A percentile compares a stretch with the other conserved stretches of the same genome.
phyloP scores from a whole-genome alignment of 352 stramenopile species.

The Phytophthora podocarpi region DNA sequence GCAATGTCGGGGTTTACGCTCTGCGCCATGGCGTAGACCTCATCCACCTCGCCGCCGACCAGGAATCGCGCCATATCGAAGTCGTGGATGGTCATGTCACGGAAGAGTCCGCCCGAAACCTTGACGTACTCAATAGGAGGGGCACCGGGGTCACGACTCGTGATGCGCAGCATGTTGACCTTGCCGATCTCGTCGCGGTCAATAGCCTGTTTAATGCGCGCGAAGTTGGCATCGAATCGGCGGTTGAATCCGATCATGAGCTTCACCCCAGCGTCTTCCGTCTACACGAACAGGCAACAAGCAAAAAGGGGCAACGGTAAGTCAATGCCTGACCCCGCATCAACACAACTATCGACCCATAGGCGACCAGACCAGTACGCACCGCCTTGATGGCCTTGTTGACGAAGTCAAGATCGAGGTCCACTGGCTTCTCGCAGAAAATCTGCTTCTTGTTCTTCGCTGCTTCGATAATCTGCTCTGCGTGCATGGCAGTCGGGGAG shows the following conservation, averaged over 20 bases:
- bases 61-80: conserved; percentile 95
- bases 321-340: conserved; percentile 23
- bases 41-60: conserved; percentile 76
- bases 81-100: conserved; percentile 97
- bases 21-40: conserved; percentile 75
- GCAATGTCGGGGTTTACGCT: conserved; percentile 60
- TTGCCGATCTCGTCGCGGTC: conserved; percentile 88
- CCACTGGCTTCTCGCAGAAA: conserved; percentile 96
- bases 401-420: conserved; percentile 78
- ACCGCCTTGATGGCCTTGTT: conserved; percentile 60
- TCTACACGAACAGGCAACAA: conserved; percentile 12
- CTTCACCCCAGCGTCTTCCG: conserved; percentile 80
- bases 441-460: conserved; percentile 94
- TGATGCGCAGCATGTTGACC: conserved; percentile 85
- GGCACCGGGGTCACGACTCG: conserved; percentile 56
- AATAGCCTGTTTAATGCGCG: conserved; percentile 86
- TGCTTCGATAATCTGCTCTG: conserved; percentile 94
- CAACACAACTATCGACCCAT: not conserved
- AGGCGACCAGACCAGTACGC: conserved; percentile 7
- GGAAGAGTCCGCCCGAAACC: conserved; percentile 91
- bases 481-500: conserved; percentile 93
- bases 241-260: conserved; percentile 95
- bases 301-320: no score
- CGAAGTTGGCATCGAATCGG: conserved; percentile 95
- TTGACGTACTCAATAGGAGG: conserved; percentile 59